Evolutionary conservation across 257 asterid species (phyloP), one percentile per base, ranked within the genome.

Genomic region (Solanum chmielewskii): DNA sequence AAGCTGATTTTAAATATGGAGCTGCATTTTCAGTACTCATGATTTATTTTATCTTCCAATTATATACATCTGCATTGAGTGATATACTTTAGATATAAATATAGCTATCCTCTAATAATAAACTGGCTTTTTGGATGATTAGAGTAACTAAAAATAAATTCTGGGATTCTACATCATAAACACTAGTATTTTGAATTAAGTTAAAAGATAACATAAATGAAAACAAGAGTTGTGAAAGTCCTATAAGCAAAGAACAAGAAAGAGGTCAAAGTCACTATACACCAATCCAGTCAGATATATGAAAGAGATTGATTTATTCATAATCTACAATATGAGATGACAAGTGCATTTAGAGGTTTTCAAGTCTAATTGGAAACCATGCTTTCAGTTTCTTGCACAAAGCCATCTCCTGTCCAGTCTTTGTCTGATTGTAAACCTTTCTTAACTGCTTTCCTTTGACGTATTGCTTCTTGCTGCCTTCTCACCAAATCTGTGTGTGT

Each of bases 391-490:
- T 95, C 98, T 42, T 92, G 94, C 39, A 95, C 98, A 86, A 96
- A 96, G 74, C 99, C 99, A 87, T 96, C 99, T 35, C 98, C 99
- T 1, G 99, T 96, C 99, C 99, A 96, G 92, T 96, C 99, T 29
- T 90, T 93, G 86, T 96, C 99, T 4, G 99, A 96, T 86, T 91
- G 94, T 90, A 94, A 87, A 27, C 98, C 99, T 91, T 95, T 92
- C 92, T 93, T 94, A 89, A 91, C 89, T 4, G 97, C 98, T 90
- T 91, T 97, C 86, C 98, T 90, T 86, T 92, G 94, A 6, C 93
- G 94, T 21, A 94, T 93, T 21, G 98, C 99, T 85, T 95, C 98
- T 84, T 95, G 91, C 70, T 97, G 98, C 88, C 97, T 90, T 84
- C 59, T 85, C 9, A 97, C 98, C 89, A 97, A 90, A 89, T 96